Conservation (phyloP, 805 yeast genomes). For the Candida germanica region DNA sequence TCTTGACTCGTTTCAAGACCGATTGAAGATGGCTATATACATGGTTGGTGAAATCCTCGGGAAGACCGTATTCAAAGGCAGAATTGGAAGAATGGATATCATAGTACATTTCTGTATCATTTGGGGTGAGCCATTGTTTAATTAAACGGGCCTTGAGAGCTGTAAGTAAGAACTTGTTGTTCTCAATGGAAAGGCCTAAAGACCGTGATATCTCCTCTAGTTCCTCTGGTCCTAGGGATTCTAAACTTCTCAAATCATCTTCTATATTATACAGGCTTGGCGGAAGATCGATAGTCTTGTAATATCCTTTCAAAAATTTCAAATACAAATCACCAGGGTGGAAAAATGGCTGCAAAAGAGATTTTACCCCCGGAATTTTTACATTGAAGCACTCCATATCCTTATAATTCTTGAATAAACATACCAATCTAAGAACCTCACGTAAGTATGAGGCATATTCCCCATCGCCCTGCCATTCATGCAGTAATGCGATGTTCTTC, state of each 20-base stretch:
- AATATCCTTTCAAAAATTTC: background rate
- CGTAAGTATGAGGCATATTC: slow-evolving; percentile 3
- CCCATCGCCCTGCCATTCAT: background rate
- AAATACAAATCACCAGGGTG: slow-evolving; percentile 2
- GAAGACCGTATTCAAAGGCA: slow-evolving; percentile 4
- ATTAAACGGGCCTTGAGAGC: slow-evolving; percentile 3
- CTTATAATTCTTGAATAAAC: background rate
- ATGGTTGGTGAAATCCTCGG: background rate
- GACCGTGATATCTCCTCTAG: background rate
- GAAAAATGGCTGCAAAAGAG: slow-evolving; percentile 4
- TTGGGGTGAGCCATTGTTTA: background rate
- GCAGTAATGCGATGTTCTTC: slow-evolving; percentile 8
- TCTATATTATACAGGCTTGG: slow-evolving; percentile 2
- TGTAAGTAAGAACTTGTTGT: background rate
- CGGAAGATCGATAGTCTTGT: slow-evolving; percentile 1
- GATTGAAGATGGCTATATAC: slow-evolving; percentile 14
- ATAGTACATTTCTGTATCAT: slow-evolving; percentile 1
- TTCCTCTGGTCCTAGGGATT: background rate
- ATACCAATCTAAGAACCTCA: background rate
- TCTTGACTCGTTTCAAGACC: slow-evolving; percentile 19
- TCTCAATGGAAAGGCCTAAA: background rate
- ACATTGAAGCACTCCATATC: slow-evolving; percentile 3
- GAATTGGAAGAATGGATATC: slow-evolving; percentile 9
- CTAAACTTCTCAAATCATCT: slow-evolving; percentile 2
- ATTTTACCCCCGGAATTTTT: slow-evolving; percentile 2